A percentile compares a stretch with the other conserved stretches of the same genome.
phyloP scores from a whole-genome alignment of 2,329 filamentous ascomycete genomes.

The Fusarium armeniacum region DNA sequence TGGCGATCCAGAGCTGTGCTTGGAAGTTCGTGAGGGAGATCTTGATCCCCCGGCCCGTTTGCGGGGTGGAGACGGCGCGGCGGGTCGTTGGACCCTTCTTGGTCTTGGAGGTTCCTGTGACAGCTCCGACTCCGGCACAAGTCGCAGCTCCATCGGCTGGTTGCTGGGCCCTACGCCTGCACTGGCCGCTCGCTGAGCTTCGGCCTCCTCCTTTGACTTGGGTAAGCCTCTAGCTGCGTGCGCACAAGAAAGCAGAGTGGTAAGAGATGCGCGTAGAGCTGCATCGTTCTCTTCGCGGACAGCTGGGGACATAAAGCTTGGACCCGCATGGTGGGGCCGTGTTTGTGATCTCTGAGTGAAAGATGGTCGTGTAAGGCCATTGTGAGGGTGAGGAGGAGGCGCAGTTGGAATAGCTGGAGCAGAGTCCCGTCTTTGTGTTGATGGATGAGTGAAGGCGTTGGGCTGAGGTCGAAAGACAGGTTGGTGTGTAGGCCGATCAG shows the following conservation, averaged over 20 bases:
- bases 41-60: slow-evolving; percentile 46
- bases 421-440: slow-evolving; percentile 64
- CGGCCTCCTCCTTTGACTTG: slow-evolving; percentile 69
- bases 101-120: slow-evolving; percentile 55
- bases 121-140: slow-evolving; percentile 73
- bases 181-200: slow-evolving; percentile 53
- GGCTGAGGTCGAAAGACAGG: slow-evolving; percentile 84
- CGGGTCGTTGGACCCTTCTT: slow-evolving; percentile 43
- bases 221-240: slow-evolving; percentile 87
- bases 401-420: slow-evolving; percentile 60
- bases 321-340: slow-evolving; percentile 60
- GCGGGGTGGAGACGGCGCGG: slow-evolving; percentile 44
- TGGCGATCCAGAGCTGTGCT: slow-evolving; percentile 61
- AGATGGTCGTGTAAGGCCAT: slow-evolving; percentile 65
- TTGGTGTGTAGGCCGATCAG: slow-evolving; percentile 64
- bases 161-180: slow-evolving; percentile 61
- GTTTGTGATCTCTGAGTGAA: slow-evolving; percentile 64
- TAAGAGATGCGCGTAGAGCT: slow-evolving; percentile 91
- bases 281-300: slow-evolving; percentile 93
- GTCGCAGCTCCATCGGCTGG: slow-evolving; percentile 70
- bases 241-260: slow-evolving; percentile 93
- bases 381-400: slow-evolving; percentile 64
- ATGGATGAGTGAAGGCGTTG: slow-evolving; percentile 89
- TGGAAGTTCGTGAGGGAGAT: slow-evolving; percentile 54
- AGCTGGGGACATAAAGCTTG: slow-evolving; percentile 78